Conservation (phyloP, 2,329 filamentous ascomycete species). For the Plectosphaerella sp. region DNA sequence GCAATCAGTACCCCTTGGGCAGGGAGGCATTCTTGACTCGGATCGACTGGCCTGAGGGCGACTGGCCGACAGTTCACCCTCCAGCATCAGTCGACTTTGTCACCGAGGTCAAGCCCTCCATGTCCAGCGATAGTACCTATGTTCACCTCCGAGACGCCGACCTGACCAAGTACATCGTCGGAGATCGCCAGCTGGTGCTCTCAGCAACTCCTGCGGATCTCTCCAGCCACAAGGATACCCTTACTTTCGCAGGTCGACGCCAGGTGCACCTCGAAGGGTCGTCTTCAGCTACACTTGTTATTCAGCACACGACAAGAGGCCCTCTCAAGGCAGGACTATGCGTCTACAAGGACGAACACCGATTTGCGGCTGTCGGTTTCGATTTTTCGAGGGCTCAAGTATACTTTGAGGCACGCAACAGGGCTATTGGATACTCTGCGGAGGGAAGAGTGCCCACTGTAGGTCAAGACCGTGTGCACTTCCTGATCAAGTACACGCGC, state of each 20-base stretch:
- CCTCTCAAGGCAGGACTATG: background rate
- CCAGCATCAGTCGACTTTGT: background rate
- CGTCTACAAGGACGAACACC: slow-evolving; percentile 1
- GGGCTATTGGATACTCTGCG: background rate
- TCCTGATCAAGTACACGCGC: background rate
- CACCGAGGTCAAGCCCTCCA: no score
- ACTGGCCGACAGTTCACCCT: background rate
- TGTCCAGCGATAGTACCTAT: background rate
- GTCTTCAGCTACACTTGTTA: background rate
- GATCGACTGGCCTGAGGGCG: background rate
- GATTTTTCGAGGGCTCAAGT: background rate
- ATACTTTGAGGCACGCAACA: background rate
- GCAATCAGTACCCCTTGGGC: background rate
- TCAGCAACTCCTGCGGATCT: background rate
- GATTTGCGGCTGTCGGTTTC: background rate
- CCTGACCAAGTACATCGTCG: background rate
- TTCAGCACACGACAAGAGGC: background rate
- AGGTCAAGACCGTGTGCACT: background rate
- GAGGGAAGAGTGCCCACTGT: background rate
- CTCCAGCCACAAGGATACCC: background rate
- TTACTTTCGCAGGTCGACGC: background rate
- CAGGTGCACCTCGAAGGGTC: background rate
- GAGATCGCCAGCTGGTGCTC: background rate
- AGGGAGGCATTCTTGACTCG: slow-evolving; percentile 3
- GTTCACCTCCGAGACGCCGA: background rate